These are phyloP conservation scores for Hypoxylon subgilvum DNA, from an alignment of 495 filamentous ascomycete species.

Conservation along the genomic window DNA sequence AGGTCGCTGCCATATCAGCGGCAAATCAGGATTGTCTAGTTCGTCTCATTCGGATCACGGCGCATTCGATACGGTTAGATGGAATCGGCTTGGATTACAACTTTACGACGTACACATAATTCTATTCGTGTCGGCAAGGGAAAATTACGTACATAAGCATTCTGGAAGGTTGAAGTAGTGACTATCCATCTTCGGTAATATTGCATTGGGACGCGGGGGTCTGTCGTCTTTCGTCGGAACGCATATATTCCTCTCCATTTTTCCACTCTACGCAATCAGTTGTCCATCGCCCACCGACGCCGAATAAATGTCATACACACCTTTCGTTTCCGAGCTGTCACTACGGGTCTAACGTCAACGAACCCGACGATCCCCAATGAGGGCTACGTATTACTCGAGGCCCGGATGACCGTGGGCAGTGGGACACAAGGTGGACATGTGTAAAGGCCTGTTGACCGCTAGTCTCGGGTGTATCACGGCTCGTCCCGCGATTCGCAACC, in stretches of 20 bases:
- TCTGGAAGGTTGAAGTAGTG: constrained; percentile 42
- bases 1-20: constrained; percentile 2
- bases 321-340: too few relatives aligned
- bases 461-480: not conserved
- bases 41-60: constrained; percentile 42
- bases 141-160: constrained; percentile 46
- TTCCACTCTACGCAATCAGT: constrained; percentile 13
- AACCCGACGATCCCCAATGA: not conserved
- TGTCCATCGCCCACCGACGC: not conserved
- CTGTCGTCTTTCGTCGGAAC: constrained; percentile 40
- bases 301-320: too few relatives aligned
- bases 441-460: not conserved
- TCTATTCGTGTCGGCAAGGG: constrained; percentile 37
- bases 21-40: constrained; percentile 28
- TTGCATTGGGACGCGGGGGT: constrained; percentile 48
- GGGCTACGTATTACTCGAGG: not conserved
- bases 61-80: constrained; percentile 45
- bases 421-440: not conserved
- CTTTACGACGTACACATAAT: constrained; percentile 45
- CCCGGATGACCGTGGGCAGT: too few relatives aligned
- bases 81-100: constrained; percentile 45
- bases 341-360: too few relatives aligned
- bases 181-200: constrained; percentile 49
- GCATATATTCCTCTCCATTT: constrained; percentile 40
- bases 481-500: not conserved